Evolutionary conservation across 805 yeast genomes (phyloP).

Genomic region (Saturnispora bothae): DNA sequence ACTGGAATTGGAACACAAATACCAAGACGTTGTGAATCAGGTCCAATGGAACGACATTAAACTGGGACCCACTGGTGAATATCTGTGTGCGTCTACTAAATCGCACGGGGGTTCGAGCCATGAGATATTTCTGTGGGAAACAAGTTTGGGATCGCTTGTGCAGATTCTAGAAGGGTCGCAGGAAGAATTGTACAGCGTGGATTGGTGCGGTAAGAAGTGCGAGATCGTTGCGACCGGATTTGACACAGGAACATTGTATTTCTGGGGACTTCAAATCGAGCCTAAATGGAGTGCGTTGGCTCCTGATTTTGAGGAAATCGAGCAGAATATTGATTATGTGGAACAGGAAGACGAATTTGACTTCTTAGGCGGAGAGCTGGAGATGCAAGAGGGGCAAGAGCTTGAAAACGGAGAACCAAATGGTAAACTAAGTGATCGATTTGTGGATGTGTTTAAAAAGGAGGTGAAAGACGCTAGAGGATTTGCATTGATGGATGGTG

Average conservation of each 20-base stretch:
- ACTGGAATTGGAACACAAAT: conserved; percentile 65
- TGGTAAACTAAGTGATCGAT: conserved; percentile 24
- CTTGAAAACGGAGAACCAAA: conserved; percentile 44
- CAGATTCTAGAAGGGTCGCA: conserved; percentile 82
- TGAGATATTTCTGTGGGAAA: conserved; percentile 89
- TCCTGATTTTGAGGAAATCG: conserved; percentile 91
- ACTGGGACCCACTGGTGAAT: conserved; percentile 69
- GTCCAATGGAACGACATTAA: conserved; percentile 80
- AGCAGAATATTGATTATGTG: conserved; percentile 78
- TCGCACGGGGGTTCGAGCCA: conserved; percentile 86
- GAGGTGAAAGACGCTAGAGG: conserved; percentile 70
- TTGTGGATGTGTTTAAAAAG: conserved; percentile 53
- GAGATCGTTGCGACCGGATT: conserved; percentile 73
- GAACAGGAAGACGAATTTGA: conserved; percentile 92
- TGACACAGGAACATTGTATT: conserved; percentile 71
- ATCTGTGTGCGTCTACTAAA: conserved; percentile 77
- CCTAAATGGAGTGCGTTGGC: conserved; percentile 96
- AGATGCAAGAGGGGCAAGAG: conserved; percentile 44
- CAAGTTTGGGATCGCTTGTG: conserved; percentile 74
- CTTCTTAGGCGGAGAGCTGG: conserved; percentile 41
- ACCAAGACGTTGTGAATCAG: conserved; percentile 82
- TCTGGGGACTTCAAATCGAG: conserved; percentile 75
- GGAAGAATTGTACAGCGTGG: conserved; percentile 78
- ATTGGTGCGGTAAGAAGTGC: conserved; percentile 74
- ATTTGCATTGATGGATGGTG: conserved; percentile 42